Conservation (phyloP, 805 yeast species). For the Saturnispora silvae region DNA sequence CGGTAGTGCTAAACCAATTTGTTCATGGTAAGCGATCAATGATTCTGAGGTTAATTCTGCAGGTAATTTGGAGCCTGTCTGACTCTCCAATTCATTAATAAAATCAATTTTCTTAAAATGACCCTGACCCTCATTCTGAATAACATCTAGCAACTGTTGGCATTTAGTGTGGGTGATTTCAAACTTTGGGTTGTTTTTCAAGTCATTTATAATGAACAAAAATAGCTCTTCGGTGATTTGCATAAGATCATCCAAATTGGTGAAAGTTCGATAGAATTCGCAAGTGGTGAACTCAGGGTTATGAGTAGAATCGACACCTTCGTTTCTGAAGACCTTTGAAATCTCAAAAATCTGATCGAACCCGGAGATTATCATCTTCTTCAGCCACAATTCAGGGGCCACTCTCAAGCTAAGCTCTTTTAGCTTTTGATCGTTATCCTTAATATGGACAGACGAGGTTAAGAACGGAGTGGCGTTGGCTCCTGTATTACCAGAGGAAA, state of each 20-base stretch:
- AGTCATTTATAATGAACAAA: constrained; percentile 26
- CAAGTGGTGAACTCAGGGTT: constrained; percentile 90
- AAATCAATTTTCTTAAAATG: constrained; percentile 47
- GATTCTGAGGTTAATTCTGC: constrained; percentile 28
- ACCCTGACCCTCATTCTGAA: constrained; percentile 15
- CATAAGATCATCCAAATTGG: constrained; percentile 58
- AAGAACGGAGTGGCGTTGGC: constrained; percentile 87
- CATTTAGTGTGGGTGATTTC: constrained; percentile 18
- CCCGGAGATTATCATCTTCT: constrained; percentile 72
- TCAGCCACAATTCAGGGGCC: constrained; percentile 94
- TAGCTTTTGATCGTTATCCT: constrained; percentile 16
- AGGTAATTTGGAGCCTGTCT: constrained; percentile 39
- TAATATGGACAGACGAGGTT: constrained; percentile 34
- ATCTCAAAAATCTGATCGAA: constrained; percentile 81
- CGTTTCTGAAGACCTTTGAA: constrained; percentile 80
- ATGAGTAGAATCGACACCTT: constrained; percentile 86
- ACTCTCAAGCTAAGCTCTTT: constrained; percentile 55
- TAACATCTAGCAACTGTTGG: constrained; percentile 9
- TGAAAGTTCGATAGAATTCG: constrained; percentile 75
- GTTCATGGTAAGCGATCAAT: constrained; percentile 31
- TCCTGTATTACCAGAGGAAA: constrained; percentile 61
- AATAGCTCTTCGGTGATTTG: constrained; percentile 50
- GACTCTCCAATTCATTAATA: constrained; percentile 47
- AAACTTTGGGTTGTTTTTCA: constrained; percentile 18
- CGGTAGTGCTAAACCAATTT: constrained; percentile 29